A percentile compares a stretch with the other conserved stretches of the same genome.
Evolutionary conservation across 768 basidiomycete genomes (phyloP).

Genomic region (Tremella yokohamensis): DNA sequence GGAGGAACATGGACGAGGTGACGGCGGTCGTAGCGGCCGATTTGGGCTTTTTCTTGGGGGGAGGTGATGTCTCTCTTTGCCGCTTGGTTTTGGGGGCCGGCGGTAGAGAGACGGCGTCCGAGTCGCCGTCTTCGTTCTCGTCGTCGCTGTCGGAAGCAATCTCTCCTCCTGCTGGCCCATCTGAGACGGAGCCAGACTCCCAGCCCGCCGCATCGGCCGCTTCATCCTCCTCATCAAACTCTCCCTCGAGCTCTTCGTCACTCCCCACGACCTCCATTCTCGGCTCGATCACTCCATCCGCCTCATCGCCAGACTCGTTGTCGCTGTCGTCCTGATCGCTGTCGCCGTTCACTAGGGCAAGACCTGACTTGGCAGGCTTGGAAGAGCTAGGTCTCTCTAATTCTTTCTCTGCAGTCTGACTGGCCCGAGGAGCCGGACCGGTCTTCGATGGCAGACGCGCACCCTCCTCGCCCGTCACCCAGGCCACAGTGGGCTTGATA

Average conservation of each 20-base stretch:
- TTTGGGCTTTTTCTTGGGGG: not conserved
- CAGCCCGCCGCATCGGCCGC: slow-evolving; percentile 47
- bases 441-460: slow-evolving; percentile 39
- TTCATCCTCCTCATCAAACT: slow-evolving; percentile 37
- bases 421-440: slow-evolving; percentile 1
- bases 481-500: slow-evolving; percentile 58
- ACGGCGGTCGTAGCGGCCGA: slow-evolving; percentile 29
- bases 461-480: slow-evolving; percentile 52
- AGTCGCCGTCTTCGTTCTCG: not conserved
- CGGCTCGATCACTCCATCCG: slow-evolving; percentile 6
- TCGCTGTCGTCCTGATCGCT: slow-evolving; percentile 18
- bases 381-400: no score
- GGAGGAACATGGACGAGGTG: slow-evolving; percentile 69
- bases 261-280: slow-evolving; percentile 3
- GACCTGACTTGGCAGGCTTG: no score
- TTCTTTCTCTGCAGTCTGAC: no score
- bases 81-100: not conserved
- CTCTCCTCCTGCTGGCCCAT: not conserved
- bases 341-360: not conserved
- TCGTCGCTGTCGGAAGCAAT: not conserved
- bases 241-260: slow-evolving; percentile 23
- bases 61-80: not conserved
- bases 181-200: slow-evolving; percentile 55
- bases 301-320: slow-evolving; percentile 7
- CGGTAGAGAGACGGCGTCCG: not conserved